These are phyloP conservation scores for Eucalyptus leucophloia DNA, from an alignment of 345 rosid species.

Conservation along the genomic window DNA sequence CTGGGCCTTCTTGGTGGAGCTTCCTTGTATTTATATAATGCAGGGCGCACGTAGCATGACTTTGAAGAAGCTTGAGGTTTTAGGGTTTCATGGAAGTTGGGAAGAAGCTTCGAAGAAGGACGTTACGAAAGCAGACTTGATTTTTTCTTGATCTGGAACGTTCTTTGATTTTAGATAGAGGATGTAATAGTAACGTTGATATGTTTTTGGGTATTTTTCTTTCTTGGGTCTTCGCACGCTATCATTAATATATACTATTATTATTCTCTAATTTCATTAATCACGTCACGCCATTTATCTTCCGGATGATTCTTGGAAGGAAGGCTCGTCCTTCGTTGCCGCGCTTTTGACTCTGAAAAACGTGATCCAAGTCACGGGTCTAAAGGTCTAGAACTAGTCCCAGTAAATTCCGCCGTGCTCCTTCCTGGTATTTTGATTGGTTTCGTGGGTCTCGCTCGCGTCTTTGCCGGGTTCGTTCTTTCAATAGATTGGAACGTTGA, in stretches of 20 bases:
- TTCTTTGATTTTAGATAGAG: background rate
- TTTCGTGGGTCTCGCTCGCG: background rate
- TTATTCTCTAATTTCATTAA: background rate
- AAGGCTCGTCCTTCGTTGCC: background rate
- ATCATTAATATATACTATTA: background rate
- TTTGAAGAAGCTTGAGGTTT: background rate
- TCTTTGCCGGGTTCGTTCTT: background rate
- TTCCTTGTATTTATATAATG: background rate
- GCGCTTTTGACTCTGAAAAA: background rate
- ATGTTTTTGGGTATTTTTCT: background rate
- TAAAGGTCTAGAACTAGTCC: background rate
- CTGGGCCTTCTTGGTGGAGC: background rate
- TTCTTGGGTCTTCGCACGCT: background rate
- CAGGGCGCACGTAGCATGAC: background rate
- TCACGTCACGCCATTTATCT: background rate
- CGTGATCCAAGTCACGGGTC: background rate
- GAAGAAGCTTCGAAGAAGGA: background rate
- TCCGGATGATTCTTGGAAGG: background rate
- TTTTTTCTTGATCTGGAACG: background rate
- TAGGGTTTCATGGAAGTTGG: background rate
- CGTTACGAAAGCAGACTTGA: background rate
- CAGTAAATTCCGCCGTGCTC: background rate
- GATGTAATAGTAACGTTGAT: background rate
- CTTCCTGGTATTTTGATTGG: background rate
- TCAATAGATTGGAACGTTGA: background rate